Conservation (phyloP, 768 basidiomycete genomes). For the Boletus sp. region DNA sequence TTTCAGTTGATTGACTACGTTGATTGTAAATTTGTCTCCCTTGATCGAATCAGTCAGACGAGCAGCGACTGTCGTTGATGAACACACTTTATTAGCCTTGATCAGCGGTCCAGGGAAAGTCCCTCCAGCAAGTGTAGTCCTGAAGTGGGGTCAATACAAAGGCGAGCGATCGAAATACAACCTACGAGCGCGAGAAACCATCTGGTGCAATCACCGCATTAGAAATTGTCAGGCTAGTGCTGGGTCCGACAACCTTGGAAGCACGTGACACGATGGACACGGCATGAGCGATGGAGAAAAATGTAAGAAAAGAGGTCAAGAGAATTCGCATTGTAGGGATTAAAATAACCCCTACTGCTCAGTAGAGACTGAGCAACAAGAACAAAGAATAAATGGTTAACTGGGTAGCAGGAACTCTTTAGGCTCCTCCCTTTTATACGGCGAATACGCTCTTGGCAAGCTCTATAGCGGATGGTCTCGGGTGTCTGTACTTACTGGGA, state of each 20-base stretch:
- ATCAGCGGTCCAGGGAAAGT: constrained; percentile 48
- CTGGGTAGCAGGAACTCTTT: not conserved
- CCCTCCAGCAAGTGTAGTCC: constrained; percentile 37
- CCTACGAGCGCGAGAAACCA: constrained; percentile 45
- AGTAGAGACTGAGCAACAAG: not conserved
- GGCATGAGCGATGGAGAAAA: constrained; percentile 9
- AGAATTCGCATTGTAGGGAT: constrained; percentile 10
- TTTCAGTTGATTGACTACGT: constrained; percentile 43
- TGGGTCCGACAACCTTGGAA: constrained; percentile 9
- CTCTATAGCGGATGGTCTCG: not conserved
- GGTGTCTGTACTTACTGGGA: too few species aligned
- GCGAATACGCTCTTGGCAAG: not conserved
- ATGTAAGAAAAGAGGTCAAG: constrained; percentile 2
- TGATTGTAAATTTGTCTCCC: constrained; percentile 41
- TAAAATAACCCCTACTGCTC: not conserved
- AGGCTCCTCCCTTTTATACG: constrained; percentile 1
- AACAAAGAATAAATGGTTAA: not conserved
- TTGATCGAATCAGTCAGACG: constrained; percentile 15
- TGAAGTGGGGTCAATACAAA: not conserved
- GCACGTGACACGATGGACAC: constrained; percentile 20
- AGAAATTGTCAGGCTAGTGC: constrained; percentile 34
- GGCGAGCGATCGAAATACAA: not conserved
- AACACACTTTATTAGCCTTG: constrained; percentile 30
- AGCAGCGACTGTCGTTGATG: not conserved
- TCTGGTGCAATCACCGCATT: constrained; percentile 45